These are phyloP conservation scores for Geoglossum cookeanum DNA, from an alignment of 2,329 filamentous ascomycete genomes.

Conservation along the genomic window DNA sequence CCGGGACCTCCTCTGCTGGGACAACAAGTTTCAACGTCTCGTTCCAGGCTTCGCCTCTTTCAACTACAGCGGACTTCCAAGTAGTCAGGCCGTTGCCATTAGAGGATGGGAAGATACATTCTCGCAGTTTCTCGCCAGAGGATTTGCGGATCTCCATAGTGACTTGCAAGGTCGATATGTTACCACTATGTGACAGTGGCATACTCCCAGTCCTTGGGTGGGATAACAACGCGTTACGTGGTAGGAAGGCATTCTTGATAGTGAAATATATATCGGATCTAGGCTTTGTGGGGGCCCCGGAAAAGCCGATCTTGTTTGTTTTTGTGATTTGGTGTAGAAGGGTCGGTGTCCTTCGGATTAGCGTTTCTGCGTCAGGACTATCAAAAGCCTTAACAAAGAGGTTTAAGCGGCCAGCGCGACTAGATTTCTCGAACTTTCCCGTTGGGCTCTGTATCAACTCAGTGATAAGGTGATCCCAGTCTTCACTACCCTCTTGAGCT, in stretches of 20 bases:
- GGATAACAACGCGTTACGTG: slow-evolving; percentile 41
- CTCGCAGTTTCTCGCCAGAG: slow-evolving; percentile 64
- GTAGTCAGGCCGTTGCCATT: slow-evolving; percentile 62
- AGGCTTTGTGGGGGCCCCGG: slow-evolving; percentile 70
- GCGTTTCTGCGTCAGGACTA: slow-evolving; percentile 53
- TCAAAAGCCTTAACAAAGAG: slow-evolving; percentile 63
- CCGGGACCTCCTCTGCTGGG: slow-evolving; percentile 57
- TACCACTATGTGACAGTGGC: slow-evolving; percentile 43
- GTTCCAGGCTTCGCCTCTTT: slow-evolving; percentile 68
- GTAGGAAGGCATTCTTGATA: slow-evolving; percentile 57
- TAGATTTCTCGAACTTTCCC: slow-evolving; percentile 56
- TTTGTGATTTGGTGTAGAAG: slow-evolving; percentile 62
- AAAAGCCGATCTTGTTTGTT: slow-evolving; percentile 83
- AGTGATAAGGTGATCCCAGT: slow-evolving; percentile 54
- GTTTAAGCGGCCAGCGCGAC: slow-evolving; percentile 56
- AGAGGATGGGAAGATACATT: slow-evolving; percentile 72
- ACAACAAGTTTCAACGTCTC: slow-evolving; percentile 72
- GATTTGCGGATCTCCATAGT: slow-evolving; percentile 72
- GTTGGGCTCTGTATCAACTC: slow-evolving; percentile 54
- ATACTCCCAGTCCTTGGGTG: slow-evolving; percentile 67
- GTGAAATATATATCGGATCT: slow-evolving; percentile 93
- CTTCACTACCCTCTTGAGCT: slow-evolving; percentile 31
- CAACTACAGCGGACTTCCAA: slow-evolving; percentile 70
- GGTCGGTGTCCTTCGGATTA: slow-evolving; percentile 78
- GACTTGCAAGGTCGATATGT: slow-evolving; percentile 62